These are phyloP conservation scores for Penicillium cosmopolitanum DNA, from an alignment of 495 filamentous ascomycete genomes.

Conservation along the genomic window DNA sequence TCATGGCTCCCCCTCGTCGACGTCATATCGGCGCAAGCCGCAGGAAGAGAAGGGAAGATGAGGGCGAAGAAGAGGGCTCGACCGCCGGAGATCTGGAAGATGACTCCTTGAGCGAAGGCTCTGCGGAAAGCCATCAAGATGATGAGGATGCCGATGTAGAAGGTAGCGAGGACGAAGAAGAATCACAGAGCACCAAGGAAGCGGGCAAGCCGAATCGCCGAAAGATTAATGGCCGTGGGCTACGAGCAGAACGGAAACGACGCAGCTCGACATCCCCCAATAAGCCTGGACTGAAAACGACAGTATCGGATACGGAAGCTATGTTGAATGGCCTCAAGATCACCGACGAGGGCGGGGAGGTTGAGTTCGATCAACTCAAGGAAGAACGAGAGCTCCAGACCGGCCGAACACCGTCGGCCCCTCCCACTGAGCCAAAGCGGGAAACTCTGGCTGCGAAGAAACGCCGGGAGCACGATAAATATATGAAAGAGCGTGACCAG, in stretches of 20 bases:
- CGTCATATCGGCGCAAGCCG: slow-evolving; percentile 77
- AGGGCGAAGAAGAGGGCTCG: slow-evolving; percentile 71
- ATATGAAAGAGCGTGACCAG: slow-evolving; percentile 80
- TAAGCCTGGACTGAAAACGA: slow-evolving; percentile 35
- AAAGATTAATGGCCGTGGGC: slow-evolving; percentile 38
- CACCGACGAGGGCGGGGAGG: slow-evolving; percentile 58
- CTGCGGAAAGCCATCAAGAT: slow-evolving; percentile 72
- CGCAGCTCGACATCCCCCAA: slow-evolving; percentile 31
- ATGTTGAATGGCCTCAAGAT: slow-evolving; percentile 87
- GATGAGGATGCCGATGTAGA: slow-evolving; percentile 75
- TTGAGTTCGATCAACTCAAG: slow-evolving; percentile 69
- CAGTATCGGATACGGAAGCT: slow-evolving; percentile 74
- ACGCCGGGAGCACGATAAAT: slow-evolving; percentile 87
- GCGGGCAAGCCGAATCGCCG: slow-evolving; percentile 44
- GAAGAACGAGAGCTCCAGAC: slow-evolving; percentile 34
- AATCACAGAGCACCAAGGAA: slow-evolving; percentile 52
- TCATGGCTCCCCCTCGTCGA: slow-evolving; percentile 64
- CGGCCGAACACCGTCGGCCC: slow-evolving; percentile 43
- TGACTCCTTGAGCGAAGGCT: slow-evolving; percentile 82
- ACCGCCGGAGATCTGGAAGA: slow-evolving; percentile 71
- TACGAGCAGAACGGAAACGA: slow-evolving; percentile 30
- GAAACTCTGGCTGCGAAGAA: slow-evolving; percentile 66
- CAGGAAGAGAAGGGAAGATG: slow-evolving; percentile 74
- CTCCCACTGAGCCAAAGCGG: slow-evolving; percentile 42
- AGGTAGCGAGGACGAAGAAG: slow-evolving; percentile 75